Conservation (phyloP, 202 grass and related monocot genomes). For the Eragrostis tef region DNA sequence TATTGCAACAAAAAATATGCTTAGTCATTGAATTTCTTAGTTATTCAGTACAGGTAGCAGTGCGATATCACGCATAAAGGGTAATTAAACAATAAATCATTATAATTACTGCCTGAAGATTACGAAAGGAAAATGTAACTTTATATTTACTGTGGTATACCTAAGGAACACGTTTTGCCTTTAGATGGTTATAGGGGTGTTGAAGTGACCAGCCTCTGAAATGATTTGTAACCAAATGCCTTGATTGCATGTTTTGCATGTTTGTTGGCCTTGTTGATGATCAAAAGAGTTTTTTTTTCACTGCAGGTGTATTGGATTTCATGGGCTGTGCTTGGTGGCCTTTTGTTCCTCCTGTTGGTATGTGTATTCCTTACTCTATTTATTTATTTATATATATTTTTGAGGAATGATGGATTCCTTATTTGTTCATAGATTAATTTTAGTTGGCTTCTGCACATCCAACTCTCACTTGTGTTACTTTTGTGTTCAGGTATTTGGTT, state of each 20-base stretch:
- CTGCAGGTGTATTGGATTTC: slow-evolving; percentile 84
- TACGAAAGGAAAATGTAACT: too few relatives aligned
- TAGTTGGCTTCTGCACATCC: slow-evolving; percentile 9
- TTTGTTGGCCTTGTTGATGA: slow-evolving; percentile 12
- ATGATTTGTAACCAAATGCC: neutral
- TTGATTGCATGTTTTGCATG: neutral
- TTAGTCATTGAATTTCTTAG: too few relatives aligned
- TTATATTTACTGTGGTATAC: neutral
- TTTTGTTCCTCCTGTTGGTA: slow-evolving; percentile 80
- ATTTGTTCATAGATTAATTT: slow-evolving; percentile 31
- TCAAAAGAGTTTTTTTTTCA: slow-evolving; percentile 29
- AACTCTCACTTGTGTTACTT: slow-evolving; percentile 15
- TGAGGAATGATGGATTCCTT: too few relatives aligned
- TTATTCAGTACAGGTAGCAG: too few relatives aligned
- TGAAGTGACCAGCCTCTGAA: neutral
- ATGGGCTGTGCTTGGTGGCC: slow-evolving; percentile 76
- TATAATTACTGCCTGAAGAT: too few relatives aligned
- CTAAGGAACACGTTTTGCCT: neutral
- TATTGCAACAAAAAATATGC: too few relatives aligned
- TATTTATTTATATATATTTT: too few relatives aligned
- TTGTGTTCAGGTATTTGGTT: slow-evolving; percentile 72
- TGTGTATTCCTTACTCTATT: slow-evolving; percentile 11
- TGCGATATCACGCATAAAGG: too few relatives aligned
- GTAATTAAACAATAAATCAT: too few relatives aligned
- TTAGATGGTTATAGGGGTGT: neutral